Conservation (phyloP, 2,329 filamentous ascomycete genomes). For the Aspergillus fijiensis region DNA sequence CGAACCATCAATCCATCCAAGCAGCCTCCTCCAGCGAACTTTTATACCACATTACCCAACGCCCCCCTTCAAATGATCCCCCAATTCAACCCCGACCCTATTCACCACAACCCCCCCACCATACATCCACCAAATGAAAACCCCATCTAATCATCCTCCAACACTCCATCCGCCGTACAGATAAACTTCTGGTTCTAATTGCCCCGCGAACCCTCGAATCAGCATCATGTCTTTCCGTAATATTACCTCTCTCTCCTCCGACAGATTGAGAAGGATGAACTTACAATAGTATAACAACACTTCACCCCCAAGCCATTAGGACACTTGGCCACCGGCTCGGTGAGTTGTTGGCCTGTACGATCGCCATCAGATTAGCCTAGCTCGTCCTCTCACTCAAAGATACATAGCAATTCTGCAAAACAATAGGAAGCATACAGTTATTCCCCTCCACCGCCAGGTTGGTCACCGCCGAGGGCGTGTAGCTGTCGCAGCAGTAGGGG, state of each 20-base stretch:
- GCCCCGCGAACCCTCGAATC: neutral
- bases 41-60: too few species aligned
- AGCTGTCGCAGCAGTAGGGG: conserved; percentile 31
- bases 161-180: conserved; percentile 27
- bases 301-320: conserved; percentile 21
- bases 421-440: conserved; percentile 21
- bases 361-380: conserved; percentile 11
- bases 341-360: conserved; percentile 15
- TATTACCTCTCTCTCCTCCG: too few species aligned
- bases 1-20: too few species aligned
- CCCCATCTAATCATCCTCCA: conserved; percentile 16
- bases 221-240: neutral
- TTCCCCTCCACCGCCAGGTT: conserved; percentile 22
- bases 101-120: too few species aligned
- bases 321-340: conserved; percentile 26
- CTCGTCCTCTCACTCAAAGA: neutral
- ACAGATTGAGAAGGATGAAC: conserved; percentile 2
- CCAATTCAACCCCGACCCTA: too few species aligned
- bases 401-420: neutral
- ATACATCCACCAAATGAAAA: neutral
- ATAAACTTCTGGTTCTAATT: conserved; percentile 27
- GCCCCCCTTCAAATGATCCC: too few species aligned
- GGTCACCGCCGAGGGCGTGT: conserved; percentile 20
- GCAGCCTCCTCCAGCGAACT: too few species aligned
- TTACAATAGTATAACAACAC: conserved; percentile 34